Base-by-base conservation (phyloP, 2,329 filamentous ascomycete species). In the Arthrobotrys musiformis region DNA sequence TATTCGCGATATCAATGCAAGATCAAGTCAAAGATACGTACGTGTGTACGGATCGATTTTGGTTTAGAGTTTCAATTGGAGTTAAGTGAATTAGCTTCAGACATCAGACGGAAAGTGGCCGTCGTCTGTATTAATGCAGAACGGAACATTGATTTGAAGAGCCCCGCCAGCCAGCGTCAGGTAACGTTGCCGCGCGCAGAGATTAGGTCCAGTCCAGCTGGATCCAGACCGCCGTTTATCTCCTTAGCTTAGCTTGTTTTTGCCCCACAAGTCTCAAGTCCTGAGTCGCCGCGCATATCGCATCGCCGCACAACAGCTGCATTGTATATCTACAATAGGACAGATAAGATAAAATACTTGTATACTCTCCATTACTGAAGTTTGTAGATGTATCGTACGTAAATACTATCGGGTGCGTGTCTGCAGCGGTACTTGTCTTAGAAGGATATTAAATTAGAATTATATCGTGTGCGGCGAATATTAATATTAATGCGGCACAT, bases 81-180 rank as follows among this genome's bases (percentile, higher is more conserved):
- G 40, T 19, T 28, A 35, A 35, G 11, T 35, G 30, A 6, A 35
- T 35, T 11, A 35, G 30, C 5, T 35, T 5, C 30, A 40, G 24
- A 66, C 28, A 44, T 64, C 46, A 52, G 60, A 66, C 60, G 69
- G 37, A 73, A 73, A 73, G 69, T 73, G 30, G 22, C 69, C 69
- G 69, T 73, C 69, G 69, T 73, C 58, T 73, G 26, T n/a, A n/a
- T 17, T 17, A n/a, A 24, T 40, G 28, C 28, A 9, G 28, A n/a
- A n/a, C n/a, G n/a, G n/a, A n/a, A n/a, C n/a, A n/a, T 42, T n/a
- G 9, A 40, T 73, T 30, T n/a, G 40, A 58, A 64, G 68, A 72
- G 69, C 69, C 69, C 69, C 69, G 69, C 69, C 61, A 64, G 37
- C 33, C 30, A 9, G 30, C 30, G 30, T 9, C 9, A n/a, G n/a